Conservation (phyloP, 352 stramenopile genomes). For the Sclerospora graminicola region DNA sequence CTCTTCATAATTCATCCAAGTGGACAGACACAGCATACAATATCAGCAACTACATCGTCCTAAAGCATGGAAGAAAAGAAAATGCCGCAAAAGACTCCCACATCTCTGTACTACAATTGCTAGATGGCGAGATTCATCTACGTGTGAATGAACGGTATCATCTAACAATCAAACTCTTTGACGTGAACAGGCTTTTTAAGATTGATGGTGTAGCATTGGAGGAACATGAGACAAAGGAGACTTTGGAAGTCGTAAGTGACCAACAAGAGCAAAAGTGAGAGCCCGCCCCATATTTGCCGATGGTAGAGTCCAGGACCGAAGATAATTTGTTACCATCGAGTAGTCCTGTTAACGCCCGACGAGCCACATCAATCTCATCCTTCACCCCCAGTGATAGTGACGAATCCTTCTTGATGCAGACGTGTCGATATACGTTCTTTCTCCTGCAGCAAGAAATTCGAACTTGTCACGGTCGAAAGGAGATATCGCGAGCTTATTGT, state of each 20-base stretch:
- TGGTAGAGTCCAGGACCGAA: no score
- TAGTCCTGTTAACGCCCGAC: constrained; percentile 13
- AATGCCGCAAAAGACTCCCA: no score
- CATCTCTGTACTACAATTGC: no score
- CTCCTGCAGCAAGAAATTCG: constrained; percentile 77
- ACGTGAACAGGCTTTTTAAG: constrained; percentile 32
- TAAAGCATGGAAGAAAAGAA: no score
- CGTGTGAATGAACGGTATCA: no score
- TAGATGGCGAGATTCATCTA: no score
- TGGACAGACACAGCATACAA: no score
- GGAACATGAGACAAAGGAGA: no score
- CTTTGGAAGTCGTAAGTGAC: no score
- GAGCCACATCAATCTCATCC: constrained; percentile 17
- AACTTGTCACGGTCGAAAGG: constrained; percentile 56
- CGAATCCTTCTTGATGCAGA: no score
- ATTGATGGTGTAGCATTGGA: constrained; percentile 1
- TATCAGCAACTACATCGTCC: no score
- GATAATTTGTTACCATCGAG: constrained; percentile 9
- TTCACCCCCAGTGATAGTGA: constrained; percentile 20
- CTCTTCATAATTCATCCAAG: no score
- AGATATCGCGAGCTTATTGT: constrained; percentile 57
- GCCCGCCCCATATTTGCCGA: background rate
- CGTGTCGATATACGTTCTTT: constrained; percentile 53
- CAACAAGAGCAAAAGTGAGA: constrained; percentile 9
- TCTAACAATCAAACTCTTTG: constrained; percentile 61